These are phyloP conservation scores for Phytophthora agathidicida DNA, from an alignment of 352 stramenopile genomes.

Conservation along the genomic window DNA sequence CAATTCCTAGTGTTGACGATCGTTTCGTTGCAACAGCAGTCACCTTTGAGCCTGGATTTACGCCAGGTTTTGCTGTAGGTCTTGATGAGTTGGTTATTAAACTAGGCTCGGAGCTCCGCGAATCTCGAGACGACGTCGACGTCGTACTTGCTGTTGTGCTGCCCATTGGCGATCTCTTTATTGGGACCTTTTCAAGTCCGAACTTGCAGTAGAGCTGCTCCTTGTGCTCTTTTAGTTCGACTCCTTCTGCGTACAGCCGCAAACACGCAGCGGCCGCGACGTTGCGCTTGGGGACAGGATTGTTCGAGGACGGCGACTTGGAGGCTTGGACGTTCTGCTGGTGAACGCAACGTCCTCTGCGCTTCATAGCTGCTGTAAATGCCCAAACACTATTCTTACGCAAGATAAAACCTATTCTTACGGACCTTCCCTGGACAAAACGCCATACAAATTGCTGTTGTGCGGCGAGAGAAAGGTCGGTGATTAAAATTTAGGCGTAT, in stretches of 20 bases:
- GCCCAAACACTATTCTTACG: constrained; percentile 28
- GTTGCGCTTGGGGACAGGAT: neutral
- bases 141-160: neutral
- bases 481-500: constrained; percentile 12
- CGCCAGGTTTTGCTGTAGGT: neutral
- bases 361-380: constrained; percentile 28
- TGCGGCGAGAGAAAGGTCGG: too few species aligned
- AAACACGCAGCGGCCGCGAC: constrained; percentile 40
- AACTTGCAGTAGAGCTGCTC: constrained; percentile 66
- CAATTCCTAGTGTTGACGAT: constrained; percentile 2
- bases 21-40: neutral
- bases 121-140: neutral
- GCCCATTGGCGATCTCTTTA: neutral
- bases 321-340: constrained; percentile 24
- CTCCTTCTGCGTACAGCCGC: constrained; percentile 64
- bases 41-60: constrained; percentile 2
- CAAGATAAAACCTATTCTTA: too few species aligned
- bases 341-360: constrained; percentile 20
- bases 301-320: neutral
- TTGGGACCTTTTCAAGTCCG: constrained; percentile 34
- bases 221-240: constrained; percentile 62
- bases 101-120: neutral
- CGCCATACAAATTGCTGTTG: neutral
- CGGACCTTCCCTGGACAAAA: too few species aligned
- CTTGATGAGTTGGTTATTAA: neutral